A percentile compares a stretch with the other conserved stretches of the same genome.
Conservation (phyloP, 2,329 filamentous ascomycete species). For the Nannizzia gypsea region DNA sequence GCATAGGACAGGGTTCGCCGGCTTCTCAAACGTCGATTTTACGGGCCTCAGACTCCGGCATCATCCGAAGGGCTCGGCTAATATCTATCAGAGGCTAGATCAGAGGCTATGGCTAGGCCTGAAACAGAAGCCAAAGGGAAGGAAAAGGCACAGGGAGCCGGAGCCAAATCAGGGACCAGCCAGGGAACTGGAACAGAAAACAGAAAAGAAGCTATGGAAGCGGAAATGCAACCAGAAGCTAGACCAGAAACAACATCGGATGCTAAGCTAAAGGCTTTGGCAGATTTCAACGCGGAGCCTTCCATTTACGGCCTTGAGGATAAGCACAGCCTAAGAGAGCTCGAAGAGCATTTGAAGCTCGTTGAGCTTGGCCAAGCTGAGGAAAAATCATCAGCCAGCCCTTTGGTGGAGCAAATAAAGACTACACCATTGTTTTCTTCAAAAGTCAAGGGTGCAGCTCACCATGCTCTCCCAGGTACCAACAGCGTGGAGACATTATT, state of each 20-base stretch:
- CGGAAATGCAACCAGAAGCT: not conserved
- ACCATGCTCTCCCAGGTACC: not conserved
- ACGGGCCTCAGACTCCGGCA: not conserved
- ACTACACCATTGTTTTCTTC: constrained; percentile 15
- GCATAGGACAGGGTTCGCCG: not conserved
- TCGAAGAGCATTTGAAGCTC: constrained; percentile 7
- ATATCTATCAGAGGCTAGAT: not conserved
- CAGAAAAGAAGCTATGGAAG: not conserved
- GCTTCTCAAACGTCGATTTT: not conserved
- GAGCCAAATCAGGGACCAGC: too few species aligned
- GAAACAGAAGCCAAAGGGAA: not conserved
- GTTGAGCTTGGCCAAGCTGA: constrained; percentile 9
- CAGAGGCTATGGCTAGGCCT: not conserved
- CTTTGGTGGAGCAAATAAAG: constrained; percentile 12
- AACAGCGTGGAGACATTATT: not conserved
- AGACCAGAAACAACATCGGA: not conserved
- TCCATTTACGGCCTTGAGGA: not conserved
- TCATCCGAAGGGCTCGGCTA: not conserved
- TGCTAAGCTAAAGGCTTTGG: not conserved
- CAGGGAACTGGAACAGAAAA: not conserved
- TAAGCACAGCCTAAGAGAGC: not conserved
- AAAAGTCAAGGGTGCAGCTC: constrained; percentile 1
- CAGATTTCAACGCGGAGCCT: not conserved
- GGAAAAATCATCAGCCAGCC: constrained; percentile 6
- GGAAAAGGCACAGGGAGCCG: too few species aligned